Evolutionary conservation across 306 rosid genomes (phyloP).

Genomic region (Vigna nakashimae): DNA sequence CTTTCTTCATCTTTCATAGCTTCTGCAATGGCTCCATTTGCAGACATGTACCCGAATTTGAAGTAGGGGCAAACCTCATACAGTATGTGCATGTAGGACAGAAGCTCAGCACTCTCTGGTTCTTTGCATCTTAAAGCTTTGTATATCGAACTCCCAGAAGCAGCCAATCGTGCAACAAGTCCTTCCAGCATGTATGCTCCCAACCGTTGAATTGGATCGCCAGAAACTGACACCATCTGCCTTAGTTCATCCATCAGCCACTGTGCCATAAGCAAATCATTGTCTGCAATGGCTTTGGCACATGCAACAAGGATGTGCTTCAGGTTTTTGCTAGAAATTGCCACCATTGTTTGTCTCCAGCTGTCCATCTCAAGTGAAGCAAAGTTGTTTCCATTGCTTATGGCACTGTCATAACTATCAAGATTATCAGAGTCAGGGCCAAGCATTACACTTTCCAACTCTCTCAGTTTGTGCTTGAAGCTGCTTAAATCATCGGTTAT

Average conservation of each 20-base stretch:
- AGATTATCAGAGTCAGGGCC: conserved; percentile 75
- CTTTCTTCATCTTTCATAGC: conserved; percentile 86
- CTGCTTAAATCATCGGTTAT: conserved; percentile 70
- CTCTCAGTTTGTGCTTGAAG: conserved; percentile 81
- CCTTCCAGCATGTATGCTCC: conserved; percentile 99
- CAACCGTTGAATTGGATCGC: conserved; percentile 92
- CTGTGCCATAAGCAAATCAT: conserved; percentile 69
- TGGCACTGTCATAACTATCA: conserved; percentile 61
- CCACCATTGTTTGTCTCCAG: conserved; percentile 79
- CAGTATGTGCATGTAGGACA: conserved; percentile 88
- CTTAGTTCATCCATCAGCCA: conserved; percentile 84
- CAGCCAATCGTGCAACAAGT: conserved; percentile 70
- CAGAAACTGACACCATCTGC: conserved; percentile 87
- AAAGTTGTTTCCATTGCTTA: conserved; percentile 54
- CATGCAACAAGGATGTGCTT: conserved; percentile 73
- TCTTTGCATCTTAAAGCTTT: conserved; percentile 80
- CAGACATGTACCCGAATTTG: conserved; percentile 97
- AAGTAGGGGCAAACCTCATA: conserved; percentile 94
- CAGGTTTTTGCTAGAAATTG: conserved; percentile 70
- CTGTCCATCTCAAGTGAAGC: conserved; percentile 59
- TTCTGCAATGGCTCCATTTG: conserved; percentile 98
- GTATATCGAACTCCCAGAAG: conserved; percentile 85
- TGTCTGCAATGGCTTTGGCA: conserved; percentile 81
- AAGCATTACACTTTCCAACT: conserved; percentile 85
- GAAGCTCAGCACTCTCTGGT: conserved; percentile 79